These are phyloP conservation scores for Fusarium sp. DNA, from an alignment of 2,329 filamentous ascomycete species.

Conservation along the genomic window DNA sequence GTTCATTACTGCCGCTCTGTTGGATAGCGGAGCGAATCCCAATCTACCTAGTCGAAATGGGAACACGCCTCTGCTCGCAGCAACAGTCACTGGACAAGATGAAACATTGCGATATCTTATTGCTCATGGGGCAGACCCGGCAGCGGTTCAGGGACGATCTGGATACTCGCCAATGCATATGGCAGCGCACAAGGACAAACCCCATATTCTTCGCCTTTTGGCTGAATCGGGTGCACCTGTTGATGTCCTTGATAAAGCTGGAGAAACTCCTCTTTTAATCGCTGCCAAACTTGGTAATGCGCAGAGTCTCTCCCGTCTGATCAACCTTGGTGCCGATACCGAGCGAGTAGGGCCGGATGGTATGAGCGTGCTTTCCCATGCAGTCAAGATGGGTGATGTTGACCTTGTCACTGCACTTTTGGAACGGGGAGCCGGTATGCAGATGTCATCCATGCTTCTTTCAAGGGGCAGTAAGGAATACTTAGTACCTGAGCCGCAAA, in stretches of 20 bases:
- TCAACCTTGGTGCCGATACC: conserved; percentile 46
- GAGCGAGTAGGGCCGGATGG: conserved; percentile 47
- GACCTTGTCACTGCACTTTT: conserved; percentile 44
- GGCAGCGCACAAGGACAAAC: conserved; percentile 49
- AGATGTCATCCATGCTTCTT: conserved; percentile 15
- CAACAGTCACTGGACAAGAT: conserved; percentile 47
- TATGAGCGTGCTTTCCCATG: conserved; percentile 49
- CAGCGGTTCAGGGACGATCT: conserved; percentile 39
- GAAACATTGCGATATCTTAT: conserved; percentile 49
- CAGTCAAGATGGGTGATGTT: conserved; percentile 46
- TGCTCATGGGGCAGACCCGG: conserved; percentile 45
- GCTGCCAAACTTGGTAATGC: conserved; percentile 48
- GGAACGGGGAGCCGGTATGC: conserved; percentile 43
- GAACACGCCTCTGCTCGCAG: conserved; percentile 48
- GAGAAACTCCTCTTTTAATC: conserved; percentile 48
- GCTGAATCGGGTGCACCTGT: conserved; percentile 43
- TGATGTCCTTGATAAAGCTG: conserved; percentile 42
- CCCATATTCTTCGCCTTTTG: conserved; percentile 43
- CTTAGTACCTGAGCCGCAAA: conserved; percentile 46
- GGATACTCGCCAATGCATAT: conserved; percentile 49
- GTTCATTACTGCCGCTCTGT: conserved; percentile 45
- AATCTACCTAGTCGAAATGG: conserved; percentile 47
- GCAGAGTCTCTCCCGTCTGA: conserved; percentile 42
- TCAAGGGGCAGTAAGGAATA: conserved; percentile 37
- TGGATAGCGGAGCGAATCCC: conserved; percentile 47